Evolutionary conservation across 1,284 basidiomycete species (phyloP), one percentile per base, ranked within the genome.

Genomic region (Leucoagaricus sp.): DNA sequence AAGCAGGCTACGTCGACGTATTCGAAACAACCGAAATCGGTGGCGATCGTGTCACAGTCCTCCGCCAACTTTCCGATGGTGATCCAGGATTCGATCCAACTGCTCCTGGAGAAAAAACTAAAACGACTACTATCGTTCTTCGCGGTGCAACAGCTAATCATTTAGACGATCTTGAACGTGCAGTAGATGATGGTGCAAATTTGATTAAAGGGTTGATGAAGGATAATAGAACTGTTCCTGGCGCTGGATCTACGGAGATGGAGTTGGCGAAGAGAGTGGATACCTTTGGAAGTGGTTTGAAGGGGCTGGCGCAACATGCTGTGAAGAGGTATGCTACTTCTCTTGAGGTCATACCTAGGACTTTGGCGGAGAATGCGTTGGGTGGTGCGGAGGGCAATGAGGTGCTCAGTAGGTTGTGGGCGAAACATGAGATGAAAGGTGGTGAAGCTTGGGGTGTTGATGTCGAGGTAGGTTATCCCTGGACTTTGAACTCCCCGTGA

Each of bases 11-110:
- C 68, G 86, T 98, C 62, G 96, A 99, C 69, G 82, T 97, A 23
- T 91, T 98, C 67, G 96, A 99, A 80, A 94, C 92, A 33, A 88
- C 90, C 59, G 97, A 99, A 73, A 92, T 99, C 64, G 97, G 97
- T 45, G 97, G 97, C 5, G 97, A 99, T 75, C 89, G 96, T 49
- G 97, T 98, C 34, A 98, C 96, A 1, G 96, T 99, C 0, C 86
- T 99, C 64, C 84, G 96, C 42, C 97, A 99, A 72, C 83, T 91
- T n/a, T 65, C 72, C 4, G 75, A 76, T 15, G 82, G 79, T 28
- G 88, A 91, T 26, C 70, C 71, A 0, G 86, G 84, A 19, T 88
- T 82, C 61, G 77, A 84, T 66, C 67, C 80, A 0, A 63, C 70
- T n/a, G 64, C 73, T 7, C 68, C 70, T 23, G 80, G 75, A 6